These are phyloP conservation scores for Melampsora allii-populina DNA, from an alignment of 1,284 basidiomycete species.

Conservation along the genomic window DNA sequence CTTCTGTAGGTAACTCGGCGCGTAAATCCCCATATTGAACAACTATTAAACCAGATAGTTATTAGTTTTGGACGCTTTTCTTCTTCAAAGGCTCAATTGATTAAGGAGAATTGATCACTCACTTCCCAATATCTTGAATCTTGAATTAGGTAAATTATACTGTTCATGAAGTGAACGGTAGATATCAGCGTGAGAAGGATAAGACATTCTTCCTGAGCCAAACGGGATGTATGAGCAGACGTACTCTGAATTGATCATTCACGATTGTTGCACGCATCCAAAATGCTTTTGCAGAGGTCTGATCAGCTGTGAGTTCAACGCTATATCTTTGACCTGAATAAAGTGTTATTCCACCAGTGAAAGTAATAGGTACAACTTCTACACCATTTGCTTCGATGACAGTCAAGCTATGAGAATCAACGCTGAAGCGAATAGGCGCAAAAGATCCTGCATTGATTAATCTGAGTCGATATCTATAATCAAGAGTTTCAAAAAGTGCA, in stretches of 20 bases:
- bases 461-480: constrained; percentile 29
- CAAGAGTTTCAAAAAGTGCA: background rate
- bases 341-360: constrained; percentile 45
- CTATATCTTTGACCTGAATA: constrained; percentile 48
- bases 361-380: constrained; percentile 46
- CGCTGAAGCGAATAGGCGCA: constrained; percentile 46
- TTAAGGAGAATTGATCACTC: too few relatives aligned
- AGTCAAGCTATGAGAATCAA: constrained; percentile 50
- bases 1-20: constrained; percentile 14
- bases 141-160: constrained; percentile 31
- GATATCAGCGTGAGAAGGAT: background rate
- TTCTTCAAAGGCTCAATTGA: too few relatives aligned
- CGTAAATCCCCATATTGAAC: constrained; percentile 24
- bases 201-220: too few relatives aligned
- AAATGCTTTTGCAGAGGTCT: constrained; percentile 48
- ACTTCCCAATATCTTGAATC: constrained; percentile 24
- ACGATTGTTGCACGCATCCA: constrained; percentile 47
- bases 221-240: background rate
- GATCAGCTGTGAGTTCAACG: constrained; percentile 49
- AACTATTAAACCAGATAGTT: background rate
- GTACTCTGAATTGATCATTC: constrained; percentile 35
- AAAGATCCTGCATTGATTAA: constrained; percentile 44
- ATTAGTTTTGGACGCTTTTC: too few relatives aligned
- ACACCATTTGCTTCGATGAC: constrained; percentile 50
- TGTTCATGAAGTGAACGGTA: background rate